A percentile compares a stretch with the other conserved stretches of the same genome.
phyloP scores from a whole-genome alignment of 2,329 filamentous ascomycete genomes.

The Fonsecaea monophora region DNA sequence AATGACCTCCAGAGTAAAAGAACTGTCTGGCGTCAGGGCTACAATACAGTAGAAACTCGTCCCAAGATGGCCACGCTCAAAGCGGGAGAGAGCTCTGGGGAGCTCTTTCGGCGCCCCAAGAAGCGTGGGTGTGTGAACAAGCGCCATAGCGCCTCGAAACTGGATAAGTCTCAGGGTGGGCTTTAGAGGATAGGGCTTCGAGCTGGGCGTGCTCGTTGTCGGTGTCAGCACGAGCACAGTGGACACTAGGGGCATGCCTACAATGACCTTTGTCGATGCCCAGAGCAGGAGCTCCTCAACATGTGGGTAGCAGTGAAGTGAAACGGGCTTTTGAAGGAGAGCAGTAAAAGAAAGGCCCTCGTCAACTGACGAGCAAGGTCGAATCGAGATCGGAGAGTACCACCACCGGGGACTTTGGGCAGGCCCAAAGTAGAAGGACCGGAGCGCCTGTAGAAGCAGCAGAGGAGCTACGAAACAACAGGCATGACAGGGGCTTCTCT shows the following conservation, averaged over 20 bases:
- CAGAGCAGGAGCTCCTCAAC: not conserved
- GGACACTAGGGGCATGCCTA: not conserved
- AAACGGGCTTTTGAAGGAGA: not conserved
- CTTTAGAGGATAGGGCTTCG: not conserved
- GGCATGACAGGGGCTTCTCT: not conserved
- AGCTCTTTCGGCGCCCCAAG: not conserved
- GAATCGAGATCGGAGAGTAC: not conserved
- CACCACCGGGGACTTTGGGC: not conserved
- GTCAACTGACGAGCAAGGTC: not conserved
- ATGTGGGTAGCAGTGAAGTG: not conserved
- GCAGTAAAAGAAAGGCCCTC: not conserved
- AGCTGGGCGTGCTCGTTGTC: not conserved
- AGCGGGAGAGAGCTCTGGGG: not conserved
- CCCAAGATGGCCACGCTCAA: not conserved
- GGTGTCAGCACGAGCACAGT: not conserved
- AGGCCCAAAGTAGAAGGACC: not conserved
- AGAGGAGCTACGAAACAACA: conserved; percentile 7
- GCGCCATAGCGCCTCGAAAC: not conserved
- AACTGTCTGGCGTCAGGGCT: not conserved
- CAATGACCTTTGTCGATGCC: not conserved
- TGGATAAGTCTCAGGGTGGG: not conserved
- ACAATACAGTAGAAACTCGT: not conserved
- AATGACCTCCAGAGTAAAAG: not conserved
- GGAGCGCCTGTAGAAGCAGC: conserved; percentile 6
- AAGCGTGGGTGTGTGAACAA: not conserved